Percentiles rank a stretch among this genome's conserved stretches.
These are phyloP conservation scores for Xylaria intraflava DNA, from an alignment of 495 filamentous ascomycete genomes.

Conservation along the genomic window DNA sequence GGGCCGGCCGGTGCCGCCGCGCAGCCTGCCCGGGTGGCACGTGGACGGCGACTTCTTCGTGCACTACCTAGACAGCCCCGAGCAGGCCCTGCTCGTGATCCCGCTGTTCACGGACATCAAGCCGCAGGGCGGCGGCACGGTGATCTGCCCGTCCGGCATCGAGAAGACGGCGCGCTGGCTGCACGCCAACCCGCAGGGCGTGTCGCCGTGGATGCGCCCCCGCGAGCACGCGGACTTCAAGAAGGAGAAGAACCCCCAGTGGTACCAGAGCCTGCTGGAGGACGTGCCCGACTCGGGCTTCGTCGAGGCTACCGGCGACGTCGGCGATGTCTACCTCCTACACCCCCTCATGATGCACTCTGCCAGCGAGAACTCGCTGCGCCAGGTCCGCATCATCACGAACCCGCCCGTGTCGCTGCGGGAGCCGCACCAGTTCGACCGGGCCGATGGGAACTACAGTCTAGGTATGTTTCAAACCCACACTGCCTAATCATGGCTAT, in stretches of 20 bases:
- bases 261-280: constrained; percentile 48
- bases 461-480: constrained; percentile 20
- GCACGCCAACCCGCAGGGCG: constrained; percentile 60
- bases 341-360: constrained; percentile 72
- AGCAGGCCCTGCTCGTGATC: constrained; percentile 65
- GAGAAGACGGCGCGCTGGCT: constrained; percentile 52
- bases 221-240: constrained; percentile 37
- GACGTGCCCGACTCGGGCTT: constrained; percentile 44
- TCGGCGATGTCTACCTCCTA: constrained; percentile 62
- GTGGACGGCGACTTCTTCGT: constrained; percentile 74
- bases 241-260: constrained; percentile 40
- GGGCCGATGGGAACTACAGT: constrained; percentile 55
- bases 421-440: constrained; percentile 58
- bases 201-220: constrained; percentile 59
- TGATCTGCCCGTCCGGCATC: constrained; percentile 56
- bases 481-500: not conserved
- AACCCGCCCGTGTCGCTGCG: constrained; percentile 62
- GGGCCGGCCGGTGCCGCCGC: constrained; percentile 41
- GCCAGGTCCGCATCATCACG: constrained; percentile 60
- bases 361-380: constrained; percentile 52
- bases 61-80: constrained; percentile 66
- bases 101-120: constrained; percentile 63
- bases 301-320: constrained; percentile 57
- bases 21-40: constrained; percentile 59
- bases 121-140: constrained; percentile 58